Percentiles rank a stretch among this genome's conserved stretches.
phyloP scores from a whole-genome alignment of 768 basidiomycete genomes.

The Mycena polygramma region DNA sequence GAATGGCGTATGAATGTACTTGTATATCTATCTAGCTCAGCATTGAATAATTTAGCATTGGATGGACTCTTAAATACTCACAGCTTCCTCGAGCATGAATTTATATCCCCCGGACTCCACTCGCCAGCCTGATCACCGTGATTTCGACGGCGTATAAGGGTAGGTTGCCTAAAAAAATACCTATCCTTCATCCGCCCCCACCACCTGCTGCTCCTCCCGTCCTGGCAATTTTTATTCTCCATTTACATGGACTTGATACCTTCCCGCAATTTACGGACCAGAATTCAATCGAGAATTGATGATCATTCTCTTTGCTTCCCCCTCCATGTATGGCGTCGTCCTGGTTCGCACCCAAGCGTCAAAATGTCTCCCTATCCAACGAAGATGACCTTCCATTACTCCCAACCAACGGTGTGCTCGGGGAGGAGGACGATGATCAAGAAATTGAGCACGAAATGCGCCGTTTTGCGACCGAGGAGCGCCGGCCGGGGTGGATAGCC shows the following conservation, averaged over 20 bases:
- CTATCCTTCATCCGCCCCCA: no score
- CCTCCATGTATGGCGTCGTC: constrained; percentile 34
- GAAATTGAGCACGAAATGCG: constrained; percentile 35
- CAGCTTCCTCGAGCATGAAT: not conserved
- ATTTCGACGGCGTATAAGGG: not conserved
- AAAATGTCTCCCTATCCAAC: constrained; percentile 8
- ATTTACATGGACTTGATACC: no score
- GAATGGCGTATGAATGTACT: constrained; percentile 34
- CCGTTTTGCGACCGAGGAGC: constrained; percentile 25
- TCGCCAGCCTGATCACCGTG: not conserved
- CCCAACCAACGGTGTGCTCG: constrained; percentile 24
- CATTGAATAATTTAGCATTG: constrained; percentile 30
- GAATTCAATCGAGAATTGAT: not conserved
- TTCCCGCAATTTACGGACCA: no score
- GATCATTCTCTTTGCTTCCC: not conserved
- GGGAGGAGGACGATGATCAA: constrained; percentile 32
- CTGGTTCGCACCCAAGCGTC: constrained; percentile 28
- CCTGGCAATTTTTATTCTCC: no score
- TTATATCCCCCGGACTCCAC: not conserved
- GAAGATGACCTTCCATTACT: constrained; percentile 32
- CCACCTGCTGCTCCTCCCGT: no score
- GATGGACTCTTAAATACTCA: constrained; percentile 16
- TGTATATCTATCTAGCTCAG: constrained; percentile 20
- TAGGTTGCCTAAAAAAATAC: no score
- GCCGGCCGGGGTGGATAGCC: constrained; percentile 5